Evolutionary conservation across 106 monocot species (phyloP).

Genomic region (Dendrobium nobile): DNA sequence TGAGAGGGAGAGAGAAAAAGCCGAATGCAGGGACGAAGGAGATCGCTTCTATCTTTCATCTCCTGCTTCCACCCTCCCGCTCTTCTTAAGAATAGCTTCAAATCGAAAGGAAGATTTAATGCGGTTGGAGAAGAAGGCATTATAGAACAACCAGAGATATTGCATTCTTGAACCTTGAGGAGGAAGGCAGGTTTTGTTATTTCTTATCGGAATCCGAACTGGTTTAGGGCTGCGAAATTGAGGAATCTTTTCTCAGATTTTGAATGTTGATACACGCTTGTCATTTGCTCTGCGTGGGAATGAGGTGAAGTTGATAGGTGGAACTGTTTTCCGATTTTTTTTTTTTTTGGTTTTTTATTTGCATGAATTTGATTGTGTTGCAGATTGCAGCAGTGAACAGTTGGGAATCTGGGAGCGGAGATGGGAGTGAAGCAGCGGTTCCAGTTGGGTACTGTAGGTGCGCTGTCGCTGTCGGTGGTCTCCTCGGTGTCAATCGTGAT

Average conservation of each 20-base stretch:
- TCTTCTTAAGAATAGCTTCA: neutral
- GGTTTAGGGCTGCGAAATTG: neutral
- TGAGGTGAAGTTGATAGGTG: neutral
- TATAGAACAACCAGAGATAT: neutral
- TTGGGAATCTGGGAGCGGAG: neutral
- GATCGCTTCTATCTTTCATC: neutral
- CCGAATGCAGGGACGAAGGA: neutral
- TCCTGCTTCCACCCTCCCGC: neutral
- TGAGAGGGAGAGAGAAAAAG: neutral
- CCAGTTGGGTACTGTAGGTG: conserved; percentile 80
- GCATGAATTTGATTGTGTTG: neutral
- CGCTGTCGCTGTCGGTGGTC: conserved; percentile 79
- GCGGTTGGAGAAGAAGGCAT: neutral
- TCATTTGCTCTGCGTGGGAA: neutral
- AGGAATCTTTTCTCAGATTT: neutral
- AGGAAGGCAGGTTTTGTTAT: neutral
- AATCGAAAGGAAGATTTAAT: neutral
- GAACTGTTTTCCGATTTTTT: neutral
- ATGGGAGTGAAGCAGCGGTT: conserved; percentile 51
- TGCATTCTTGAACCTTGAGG: neutral
- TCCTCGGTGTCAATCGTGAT: conserved; percentile 89
- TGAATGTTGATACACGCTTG: neutral
- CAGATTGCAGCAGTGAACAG: neutral
- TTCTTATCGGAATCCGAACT: neutral
- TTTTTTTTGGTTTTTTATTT: neutral